Evolutionary conservation across 306 rosid genomes (phyloP).

Genomic region (Datisca glomerata): DNA sequence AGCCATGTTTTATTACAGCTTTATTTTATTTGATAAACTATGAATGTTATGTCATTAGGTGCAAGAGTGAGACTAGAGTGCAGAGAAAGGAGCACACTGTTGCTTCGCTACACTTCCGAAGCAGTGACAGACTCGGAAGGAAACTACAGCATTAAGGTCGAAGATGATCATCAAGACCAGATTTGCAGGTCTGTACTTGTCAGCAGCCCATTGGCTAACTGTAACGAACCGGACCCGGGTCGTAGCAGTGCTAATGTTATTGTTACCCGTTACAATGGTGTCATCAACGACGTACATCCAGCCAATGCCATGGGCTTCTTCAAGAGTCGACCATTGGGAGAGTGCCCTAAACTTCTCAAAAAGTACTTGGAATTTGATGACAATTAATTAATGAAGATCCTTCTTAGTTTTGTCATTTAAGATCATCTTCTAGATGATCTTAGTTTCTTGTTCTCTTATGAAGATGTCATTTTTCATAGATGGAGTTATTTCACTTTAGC

Average conservation of each 20-base stretch:
- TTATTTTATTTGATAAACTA: not conserved
- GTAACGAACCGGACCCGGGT: slow-evolving; percentile 30
- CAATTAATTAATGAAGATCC: no score
- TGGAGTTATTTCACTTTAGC: no score
- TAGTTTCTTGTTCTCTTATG: no score
- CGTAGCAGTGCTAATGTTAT: slow-evolving; percentile 38
- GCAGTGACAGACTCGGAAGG: slow-evolving; percentile 36
- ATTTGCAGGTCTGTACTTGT: slow-evolving; percentile 31
- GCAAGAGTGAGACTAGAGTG: slow-evolving; percentile 56
- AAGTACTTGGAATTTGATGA: slow-evolving; percentile 21
- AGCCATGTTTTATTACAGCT: not conserved
- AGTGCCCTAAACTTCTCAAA: slow-evolving; percentile 28
- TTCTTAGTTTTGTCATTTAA: no score
- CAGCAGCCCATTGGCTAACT: slow-evolving; percentile 32
- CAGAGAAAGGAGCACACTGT: slow-evolving; percentile 26
- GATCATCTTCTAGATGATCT: no score
- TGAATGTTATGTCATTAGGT: slow-evolving; percentile 15
- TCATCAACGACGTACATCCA: slow-evolving; percentile 23
- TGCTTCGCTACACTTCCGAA: slow-evolving; percentile 20
- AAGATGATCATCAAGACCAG: slow-evolving; percentile 44
- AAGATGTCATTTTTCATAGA: no score
- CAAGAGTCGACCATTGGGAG: slow-evolving; percentile 27
- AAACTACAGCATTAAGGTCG: slow-evolving; percentile 29
- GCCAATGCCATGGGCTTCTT: slow-evolving; percentile 62
- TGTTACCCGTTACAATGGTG: slow-evolving; percentile 44